Conservation (phyloP, 441 rosid species). For the Corymbia citriodora region DNA sequence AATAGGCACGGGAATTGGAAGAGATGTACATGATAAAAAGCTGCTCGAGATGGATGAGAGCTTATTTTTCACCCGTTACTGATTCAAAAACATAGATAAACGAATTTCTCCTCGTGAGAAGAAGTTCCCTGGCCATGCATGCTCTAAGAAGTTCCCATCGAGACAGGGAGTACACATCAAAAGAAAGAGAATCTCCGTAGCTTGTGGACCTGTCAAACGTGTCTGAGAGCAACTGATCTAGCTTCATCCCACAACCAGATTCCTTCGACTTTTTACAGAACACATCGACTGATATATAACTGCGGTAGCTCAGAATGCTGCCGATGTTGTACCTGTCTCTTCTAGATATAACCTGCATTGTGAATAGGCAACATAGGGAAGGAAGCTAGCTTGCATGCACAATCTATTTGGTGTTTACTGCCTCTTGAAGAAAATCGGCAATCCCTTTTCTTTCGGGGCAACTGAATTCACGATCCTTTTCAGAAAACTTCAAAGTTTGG, state of each 20-base stretch:
- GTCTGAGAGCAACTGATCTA: neutral
- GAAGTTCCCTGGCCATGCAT: neutral
- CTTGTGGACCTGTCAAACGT: neutral
- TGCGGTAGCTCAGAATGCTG: neutral
- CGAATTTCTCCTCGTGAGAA: too few species aligned
- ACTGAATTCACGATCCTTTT: too few species aligned
- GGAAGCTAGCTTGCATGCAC: neutral
- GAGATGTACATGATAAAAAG: too few species aligned
- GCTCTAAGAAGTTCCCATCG: neutral
- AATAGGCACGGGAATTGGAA: neutral
- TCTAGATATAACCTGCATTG: neutral
- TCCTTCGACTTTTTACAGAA: neutral
- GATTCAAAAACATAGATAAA: too few species aligned
- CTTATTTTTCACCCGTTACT: too few species aligned
- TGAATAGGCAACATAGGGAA: neutral
- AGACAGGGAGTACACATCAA: neutral
- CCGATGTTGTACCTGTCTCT: neutral
- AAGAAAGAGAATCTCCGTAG: neutral
- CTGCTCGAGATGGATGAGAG: too few species aligned
- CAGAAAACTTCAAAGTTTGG: too few species aligned
- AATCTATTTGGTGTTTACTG: neutral
- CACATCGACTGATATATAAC: neutral
- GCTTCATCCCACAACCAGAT: neutral
- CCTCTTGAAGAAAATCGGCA: neutral
- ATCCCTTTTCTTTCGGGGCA: too few species aligned